A percentile compares a stretch with the other conserved stretches of the same genome.
Evolutionary conservation across 2,329 filamentous ascomycete genomes (phyloP).

Genomic region (Zasmidium cellare): DNA sequence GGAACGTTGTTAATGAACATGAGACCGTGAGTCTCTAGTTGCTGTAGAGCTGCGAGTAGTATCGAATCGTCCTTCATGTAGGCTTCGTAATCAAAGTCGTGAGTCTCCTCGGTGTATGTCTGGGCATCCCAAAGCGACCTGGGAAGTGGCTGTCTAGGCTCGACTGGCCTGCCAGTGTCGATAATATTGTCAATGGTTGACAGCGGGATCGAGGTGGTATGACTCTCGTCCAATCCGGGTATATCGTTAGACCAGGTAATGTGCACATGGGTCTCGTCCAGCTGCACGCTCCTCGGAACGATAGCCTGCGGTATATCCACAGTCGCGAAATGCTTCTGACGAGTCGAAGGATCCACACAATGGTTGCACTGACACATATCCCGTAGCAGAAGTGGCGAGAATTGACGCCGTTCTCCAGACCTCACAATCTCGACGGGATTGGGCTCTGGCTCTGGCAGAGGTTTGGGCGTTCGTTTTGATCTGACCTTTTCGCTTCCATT

Average conservation of each 20-base stretch:
- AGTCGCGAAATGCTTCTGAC: conserved; percentile 65
- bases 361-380: conserved; percentile 59
- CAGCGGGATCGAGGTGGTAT: conserved; percentile 40
- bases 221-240: conserved; percentile 41
- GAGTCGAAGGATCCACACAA: conserved; percentile 60
- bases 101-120: conserved; percentile 50
- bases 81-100: conserved; percentile 66
- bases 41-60: conserved; percentile 62
- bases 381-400: conserved; percentile 45
- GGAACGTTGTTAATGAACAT: conserved; percentile 77
- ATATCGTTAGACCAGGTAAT: conserved; percentile 65
- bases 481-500: too few relatives aligned
- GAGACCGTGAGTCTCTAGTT: conserved; percentile 68
- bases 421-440: not conserved
- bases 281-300: conserved; percentile 36
- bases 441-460: not conserved
- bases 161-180: not conserved
- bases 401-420: not conserved
- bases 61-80: conserved; percentile 64
- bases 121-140: conserved; percentile 44
- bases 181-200: conserved; percentile 1
- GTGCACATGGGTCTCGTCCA: conserved; percentile 25
- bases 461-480: not conserved
- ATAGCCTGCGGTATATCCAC: conserved; percentile 61
- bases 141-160: not conserved